Evolutionary conservation across 768 basidiomycete genomes (phyloP), one percentile per base, ranked within the genome.

Genomic region (Suillus hirtellus): DNA sequence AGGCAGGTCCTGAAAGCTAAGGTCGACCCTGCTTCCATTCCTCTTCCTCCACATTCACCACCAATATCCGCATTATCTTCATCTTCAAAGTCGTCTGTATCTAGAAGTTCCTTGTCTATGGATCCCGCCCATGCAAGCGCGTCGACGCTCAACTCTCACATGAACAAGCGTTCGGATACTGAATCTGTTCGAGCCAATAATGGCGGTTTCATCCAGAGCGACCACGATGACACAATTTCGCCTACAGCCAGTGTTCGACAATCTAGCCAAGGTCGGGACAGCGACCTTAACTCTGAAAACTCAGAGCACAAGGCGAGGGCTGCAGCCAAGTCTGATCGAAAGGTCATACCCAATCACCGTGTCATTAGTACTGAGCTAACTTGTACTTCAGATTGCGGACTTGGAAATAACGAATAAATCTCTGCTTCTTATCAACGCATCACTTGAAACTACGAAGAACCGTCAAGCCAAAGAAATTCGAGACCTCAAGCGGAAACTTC

Each of bases 341-440:
- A 95, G 87, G 92, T 93, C 65, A 37, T 75, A 70, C 21, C 21
- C 46, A 44, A 38, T 34, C 46, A 54, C 37, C 9, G 21, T 47
- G 15, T 59, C 59, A 31, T 50, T 43, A 42, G 50, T 15, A 24
- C 42, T 35, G 38, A 60, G 35, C 60, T 65, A 40, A 69, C 27
- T 14, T 46, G 37, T 44, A 27, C 50, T 17, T 19, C 63, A 96
- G 95, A 96, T 96, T 63, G 92, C 90, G 14, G 94, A 96, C 77
- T 81, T 96, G 12, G 92, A 96, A 75, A 96, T 96, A 70, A 89
- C 92, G 7, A 96, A 94, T 74, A 83, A 85, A 40, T 96, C 94
- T 1, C 82, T 96, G 19, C 81, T 96, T 53, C 86, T 87, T 2
- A 94, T 96, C 77, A 96, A 96, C 70, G 79, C 89, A 2, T 84